phyloP scores from a whole-genome alignment of 441 rosid species.

The Pelargonium australe region DNA sequence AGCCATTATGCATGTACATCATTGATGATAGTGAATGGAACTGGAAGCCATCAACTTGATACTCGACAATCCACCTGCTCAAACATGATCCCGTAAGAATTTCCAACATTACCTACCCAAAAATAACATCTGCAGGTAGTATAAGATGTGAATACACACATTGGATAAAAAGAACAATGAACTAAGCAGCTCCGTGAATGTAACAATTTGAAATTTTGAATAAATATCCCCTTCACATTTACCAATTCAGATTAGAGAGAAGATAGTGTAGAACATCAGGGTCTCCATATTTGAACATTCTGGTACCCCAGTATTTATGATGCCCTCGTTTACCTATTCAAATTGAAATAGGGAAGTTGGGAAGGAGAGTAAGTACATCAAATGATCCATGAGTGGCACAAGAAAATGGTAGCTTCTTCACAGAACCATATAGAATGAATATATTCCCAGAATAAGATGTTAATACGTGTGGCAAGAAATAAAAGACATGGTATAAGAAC shows the following conservation, averaged over 20 bases:
- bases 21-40: conserved; percentile 94
- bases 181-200: neutral
- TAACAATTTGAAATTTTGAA: conserved; percentile 7
- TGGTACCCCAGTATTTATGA: conserved; percentile 96
- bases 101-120: conserved; percentile 20
- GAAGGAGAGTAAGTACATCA: neutral
- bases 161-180: neutral
- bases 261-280: conserved; percentile 85
- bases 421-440: neutral
- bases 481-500: neutral
- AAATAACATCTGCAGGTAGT: neutral
- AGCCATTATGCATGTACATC: conserved; percentile 92
- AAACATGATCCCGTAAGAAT: conserved; percentile 33
- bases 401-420: neutral
- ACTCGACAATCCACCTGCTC: conserved; percentile 90
- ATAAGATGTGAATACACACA: neutral
- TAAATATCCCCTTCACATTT: conserved; percentile 25
- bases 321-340: conserved; percentile 80
- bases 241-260: conserved; percentile 94
- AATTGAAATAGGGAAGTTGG: conserved; percentile 16
- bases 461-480: neutral
- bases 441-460: neutral
- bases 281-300: conserved; percentile 94
- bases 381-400: neutral
- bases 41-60: conserved; percentile 87